Evolutionary conservation across 805 yeast species (phyloP), one percentile per base, ranked within the genome.

Genomic region (Metschnikowia santaceciliae): DNA sequence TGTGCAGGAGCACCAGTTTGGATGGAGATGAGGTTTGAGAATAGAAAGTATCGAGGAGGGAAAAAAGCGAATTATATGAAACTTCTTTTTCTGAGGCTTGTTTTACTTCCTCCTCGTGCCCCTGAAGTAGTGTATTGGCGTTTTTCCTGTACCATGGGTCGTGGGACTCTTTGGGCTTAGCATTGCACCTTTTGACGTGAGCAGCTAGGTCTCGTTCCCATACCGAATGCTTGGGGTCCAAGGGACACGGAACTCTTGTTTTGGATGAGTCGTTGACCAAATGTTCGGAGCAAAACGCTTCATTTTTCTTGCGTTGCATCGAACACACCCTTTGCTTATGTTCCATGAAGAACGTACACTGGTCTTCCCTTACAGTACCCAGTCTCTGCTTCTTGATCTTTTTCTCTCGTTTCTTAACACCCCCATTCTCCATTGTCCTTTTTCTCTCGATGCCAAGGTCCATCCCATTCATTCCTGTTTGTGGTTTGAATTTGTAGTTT

Each of bases 181-280:
- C 76, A 54, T 78, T 81, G 64, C 97, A 90, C 61, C 81, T 82
- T 50, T 68, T 71, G 46, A 83, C 47, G 65, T 90, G 97, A 15
- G 60, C 65, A 4, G 70, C 64, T 39, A 88, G 63, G 47, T 79
- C 82, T 40, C 74, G 72, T 44, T 72, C 72, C 89, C 88, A 85
- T 0, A 90, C 82, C 1, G 84, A 78, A 64, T 90, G 97, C 2
- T 80, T 76, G 1, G 85, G 81, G 64, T 89, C 96, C 30, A 84
- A 62, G 0, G 96, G 90, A 67, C 97, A 90, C 6, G 83, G 80
- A 0, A 90, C 76, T 50, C 96, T 68, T 44, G 32, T n/a, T 7
- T 23, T 23, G 13, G 54, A 49, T 47, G 51, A 39, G 37, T 49
- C 58, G 32, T 48, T 56, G 34, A 63, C 63, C 60, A 76, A 54